Percentiles rank a stretch among this genome's conserved stretches.
These are phyloP conservation scores for Termitomyces sp. DNA, from an alignment of 768 basidiomycete species.

Conservation along the genomic window DNA sequence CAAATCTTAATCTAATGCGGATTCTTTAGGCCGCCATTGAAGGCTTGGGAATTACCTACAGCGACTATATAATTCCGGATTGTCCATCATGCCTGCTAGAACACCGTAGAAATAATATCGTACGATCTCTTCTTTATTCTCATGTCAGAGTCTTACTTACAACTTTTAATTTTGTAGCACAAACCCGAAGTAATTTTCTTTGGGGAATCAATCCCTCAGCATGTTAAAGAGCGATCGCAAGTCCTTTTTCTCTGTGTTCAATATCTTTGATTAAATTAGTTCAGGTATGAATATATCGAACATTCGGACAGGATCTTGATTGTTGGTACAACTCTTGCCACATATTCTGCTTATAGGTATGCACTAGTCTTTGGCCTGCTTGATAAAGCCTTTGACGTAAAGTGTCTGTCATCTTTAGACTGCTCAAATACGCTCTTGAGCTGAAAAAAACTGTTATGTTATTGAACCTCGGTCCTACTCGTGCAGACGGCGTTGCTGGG, in stretches of 20 bases:
- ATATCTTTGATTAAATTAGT: neutral
- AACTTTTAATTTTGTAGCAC: slow-evolving; percentile 39
- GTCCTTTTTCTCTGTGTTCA: slow-evolving; percentile 19
- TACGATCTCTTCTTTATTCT: slow-evolving; percentile 25
- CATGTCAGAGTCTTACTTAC: neutral
- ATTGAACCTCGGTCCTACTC: slow-evolving; percentile 84
- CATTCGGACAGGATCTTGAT: slow-evolving; percentile 67
- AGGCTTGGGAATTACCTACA: slow-evolving; percentile 64
- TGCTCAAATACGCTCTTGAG: slow-evolving; percentile 78
- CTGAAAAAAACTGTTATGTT: slow-evolving; percentile 75
- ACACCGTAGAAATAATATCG: slow-evolving; percentile 56
- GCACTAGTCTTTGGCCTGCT: neutral
- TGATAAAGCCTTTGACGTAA: neutral
- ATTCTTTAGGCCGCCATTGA: slow-evolving; percentile 63
- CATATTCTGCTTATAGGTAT: slow-evolving; percentile 87
- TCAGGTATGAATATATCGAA: slow-evolving; percentile 58
- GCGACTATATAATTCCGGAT: slow-evolving; percentile 74
- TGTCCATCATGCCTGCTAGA: slow-evolving; percentile 67
- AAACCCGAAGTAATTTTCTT: slow-evolving; percentile 88
- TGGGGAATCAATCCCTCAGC: slow-evolving; percentile 77
- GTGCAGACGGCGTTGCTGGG: slow-evolving; percentile 68
- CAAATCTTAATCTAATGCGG: neutral
- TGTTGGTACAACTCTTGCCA: slow-evolving; percentile 89
- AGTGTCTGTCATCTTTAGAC: slow-evolving; percentile 33
- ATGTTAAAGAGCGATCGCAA: slow-evolving; percentile 71